Percentiles rank a stretch among this genome's conserved stretches.
phyloP scores from a whole-genome alignment of 2,329 filamentous ascomycete species.

The Ophiosphaerella herpotricha region DNA sequence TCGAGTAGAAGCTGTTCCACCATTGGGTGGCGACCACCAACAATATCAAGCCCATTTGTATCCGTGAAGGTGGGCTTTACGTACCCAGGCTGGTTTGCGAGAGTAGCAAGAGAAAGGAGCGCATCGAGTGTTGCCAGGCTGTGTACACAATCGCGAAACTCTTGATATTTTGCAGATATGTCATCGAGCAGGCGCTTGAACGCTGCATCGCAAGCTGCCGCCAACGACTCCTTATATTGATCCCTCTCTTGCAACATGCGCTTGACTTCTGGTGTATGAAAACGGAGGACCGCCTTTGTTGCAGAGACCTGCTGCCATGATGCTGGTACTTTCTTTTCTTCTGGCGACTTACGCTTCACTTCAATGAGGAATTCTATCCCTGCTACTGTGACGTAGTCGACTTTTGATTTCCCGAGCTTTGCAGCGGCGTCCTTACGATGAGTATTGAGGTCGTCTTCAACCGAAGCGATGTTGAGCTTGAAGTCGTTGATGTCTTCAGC shows the following conservation, averaged over 20 bases:
- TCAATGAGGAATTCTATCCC: conserved; percentile 96
- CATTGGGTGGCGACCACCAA: conserved; percentile 86
- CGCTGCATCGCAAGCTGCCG: conserved; percentile 85
- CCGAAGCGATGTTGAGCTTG: conserved; percentile 89
- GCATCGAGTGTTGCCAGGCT: conserved; percentile 88
- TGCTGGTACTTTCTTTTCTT: conserved; percentile 85
- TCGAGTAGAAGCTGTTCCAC: conserved; percentile 87
- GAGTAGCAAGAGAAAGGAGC: conserved; percentile 80
- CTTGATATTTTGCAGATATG: conserved; percentile 84
- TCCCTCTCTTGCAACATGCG: conserved; percentile 84
- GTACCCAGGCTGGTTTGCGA: conserved; percentile 87
- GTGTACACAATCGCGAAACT: conserved; percentile 84
- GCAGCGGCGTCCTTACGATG: conserved; percentile 74
- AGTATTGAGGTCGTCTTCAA: conserved; percentile 84
- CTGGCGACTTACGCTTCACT: conserved; percentile 70
- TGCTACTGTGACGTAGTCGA: conserved; percentile 80
- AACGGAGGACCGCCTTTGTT: conserved; percentile 88
- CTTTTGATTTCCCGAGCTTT: conserved; percentile 71
- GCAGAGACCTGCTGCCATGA: conserved; percentile 95
- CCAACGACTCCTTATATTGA: conserved; percentile 91
- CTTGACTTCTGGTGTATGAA: conserved; percentile 91
- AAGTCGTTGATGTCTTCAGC: conserved; percentile 87
- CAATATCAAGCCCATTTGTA: conserved; percentile 70
- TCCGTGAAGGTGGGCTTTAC: conserved; percentile 72
- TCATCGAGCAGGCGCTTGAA: conserved; percentile 73